phyloP scores from a whole-genome alignment of 495 filamentous ascomycete genomes.

The Usnea hakonensis region DNA sequence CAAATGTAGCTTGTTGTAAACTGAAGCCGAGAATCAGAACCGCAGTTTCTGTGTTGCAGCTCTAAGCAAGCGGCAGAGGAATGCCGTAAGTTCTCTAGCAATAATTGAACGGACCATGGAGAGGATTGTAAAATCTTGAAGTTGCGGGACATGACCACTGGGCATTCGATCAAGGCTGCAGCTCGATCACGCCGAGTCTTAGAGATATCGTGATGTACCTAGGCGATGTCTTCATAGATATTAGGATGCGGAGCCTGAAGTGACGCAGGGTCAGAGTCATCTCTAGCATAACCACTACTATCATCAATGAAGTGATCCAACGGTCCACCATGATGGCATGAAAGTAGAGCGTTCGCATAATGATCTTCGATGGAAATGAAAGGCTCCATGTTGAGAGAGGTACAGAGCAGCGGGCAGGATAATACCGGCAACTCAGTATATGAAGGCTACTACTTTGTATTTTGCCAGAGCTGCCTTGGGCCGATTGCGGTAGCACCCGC shows the following conservation, averaged over 20 bases:
- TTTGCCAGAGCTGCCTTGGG: not conserved
- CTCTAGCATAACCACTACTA: not conserved
- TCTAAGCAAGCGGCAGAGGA: not conserved
- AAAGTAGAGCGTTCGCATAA: not conserved
- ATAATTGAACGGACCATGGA: not conserved
- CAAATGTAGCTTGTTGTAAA: not conserved
- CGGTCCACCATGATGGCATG: not conserved
- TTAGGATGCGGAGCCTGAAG: not conserved
- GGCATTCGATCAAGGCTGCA: not conserved
- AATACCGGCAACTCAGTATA: not conserved
- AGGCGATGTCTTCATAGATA: not conserved
- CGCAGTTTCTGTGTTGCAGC: not conserved
- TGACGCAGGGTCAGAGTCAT: not conserved
- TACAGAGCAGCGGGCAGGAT: not conserved
- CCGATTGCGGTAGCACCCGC: not conserved
- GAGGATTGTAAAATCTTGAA: not conserved
- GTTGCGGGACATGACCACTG: not conserved
- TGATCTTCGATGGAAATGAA: not conserved
- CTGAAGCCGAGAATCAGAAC: not conserved
- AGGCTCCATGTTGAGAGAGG: not conserved
- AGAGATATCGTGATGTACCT: not conserved
- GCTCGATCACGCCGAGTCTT: not conserved
- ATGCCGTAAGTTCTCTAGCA: not conserved
- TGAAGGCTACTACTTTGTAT: not conserved
- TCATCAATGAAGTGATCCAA: not conserved